Conservation (phyloP, 2,329 filamentous ascomycete species). For the Venturia effusa region DNA sequence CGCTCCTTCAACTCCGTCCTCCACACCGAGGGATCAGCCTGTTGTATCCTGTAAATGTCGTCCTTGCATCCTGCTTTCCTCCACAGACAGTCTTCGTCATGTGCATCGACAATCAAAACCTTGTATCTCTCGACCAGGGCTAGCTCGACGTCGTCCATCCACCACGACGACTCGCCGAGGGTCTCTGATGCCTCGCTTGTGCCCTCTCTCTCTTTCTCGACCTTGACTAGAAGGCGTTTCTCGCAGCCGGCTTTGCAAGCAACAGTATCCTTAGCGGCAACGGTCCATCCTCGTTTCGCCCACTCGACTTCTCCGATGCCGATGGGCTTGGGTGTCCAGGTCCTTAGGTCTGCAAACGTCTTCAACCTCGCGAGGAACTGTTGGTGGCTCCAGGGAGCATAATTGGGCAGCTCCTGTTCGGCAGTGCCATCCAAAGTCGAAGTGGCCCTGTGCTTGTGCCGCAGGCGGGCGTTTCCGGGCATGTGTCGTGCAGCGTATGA, state of each 20-base stretch:
- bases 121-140: conserved; percentile 68
- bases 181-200: conserved; percentile 31
- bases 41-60: conserved; percentile 51
- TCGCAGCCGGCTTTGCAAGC: conserved; percentile 72
- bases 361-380: conserved; percentile 71
- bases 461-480: background rate
- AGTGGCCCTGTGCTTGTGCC: background rate
- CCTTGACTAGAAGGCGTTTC: conserved; percentile 71
- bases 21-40: conserved; percentile 28
- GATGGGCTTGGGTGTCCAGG: conserved; percentile 89
- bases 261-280: conserved; percentile 53
- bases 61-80: conserved; percentile 74
- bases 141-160: conserved; percentile 37
- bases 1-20: conserved; percentile 26
- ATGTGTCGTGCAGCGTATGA: background rate
- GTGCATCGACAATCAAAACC: conserved; percentile 60
- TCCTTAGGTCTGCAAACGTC: conserved; percentile 82
- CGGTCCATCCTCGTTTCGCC: conserved; percentile 83
- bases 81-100: conserved; percentile 79
- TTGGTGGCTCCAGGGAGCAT: conserved; percentile 75
- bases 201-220: conserved; percentile 46
- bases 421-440: background rate
- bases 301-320: conserved; percentile 81
- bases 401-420: conserved; percentile 46
- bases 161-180: conserved; percentile 24